These are phyloP conservation scores for Setomelanomma holmii DNA, from an alignment of 2,329 filamentous ascomycete genomes.

Conservation along the genomic window DNA sequence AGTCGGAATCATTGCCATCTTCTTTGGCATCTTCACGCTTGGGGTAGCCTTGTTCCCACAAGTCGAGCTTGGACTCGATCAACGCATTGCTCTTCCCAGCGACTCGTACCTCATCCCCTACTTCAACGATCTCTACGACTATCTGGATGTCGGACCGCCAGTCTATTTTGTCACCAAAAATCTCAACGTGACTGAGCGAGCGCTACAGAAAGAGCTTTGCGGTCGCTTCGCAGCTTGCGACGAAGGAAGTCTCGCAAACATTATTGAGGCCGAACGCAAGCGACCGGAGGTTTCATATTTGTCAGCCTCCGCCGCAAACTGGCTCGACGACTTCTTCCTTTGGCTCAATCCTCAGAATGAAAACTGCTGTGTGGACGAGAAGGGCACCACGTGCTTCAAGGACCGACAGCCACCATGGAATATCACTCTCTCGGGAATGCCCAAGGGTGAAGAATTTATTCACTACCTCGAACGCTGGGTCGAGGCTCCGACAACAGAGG, in stretches of 20 bases:
- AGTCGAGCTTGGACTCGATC: conserved; percentile 87
- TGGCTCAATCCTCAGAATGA: conserved; percentile 87
- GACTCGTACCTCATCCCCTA: conserved; percentile 95
- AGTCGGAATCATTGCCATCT: conserved; percentile 75
- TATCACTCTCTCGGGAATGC: conserved; percentile 87
- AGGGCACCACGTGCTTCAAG: conserved; percentile 76
- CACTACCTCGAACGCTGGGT: conserved; percentile 87
- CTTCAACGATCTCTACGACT: conserved; percentile 94
- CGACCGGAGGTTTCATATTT: conserved; percentile 87
- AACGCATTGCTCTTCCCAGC: conserved; percentile 90
- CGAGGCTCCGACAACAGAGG: conserved; percentile 76
- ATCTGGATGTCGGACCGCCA: conserved; percentile 88
- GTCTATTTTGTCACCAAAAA: conserved; percentile 93
- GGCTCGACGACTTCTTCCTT: conserved; percentile 95
- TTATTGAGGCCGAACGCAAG: conserved; percentile 93
- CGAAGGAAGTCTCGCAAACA: conserved; percentile 81
- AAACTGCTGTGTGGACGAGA: conserved; percentile 71
- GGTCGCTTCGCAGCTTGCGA: conserved; percentile 91
- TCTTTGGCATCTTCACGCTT: conserved; percentile 86
- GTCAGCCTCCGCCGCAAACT: conserved; percentile 85
- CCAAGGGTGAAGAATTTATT: conserved; percentile 89
- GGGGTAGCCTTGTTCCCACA: conserved; percentile 84
- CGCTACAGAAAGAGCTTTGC: conserved; percentile 84
- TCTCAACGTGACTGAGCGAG: conserved; percentile 77
- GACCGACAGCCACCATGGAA: conserved; percentile 84